phyloP scores from a whole-genome alignment of 108 stramenopile species.

The Phaeodactylum tricornutum region DNA sequence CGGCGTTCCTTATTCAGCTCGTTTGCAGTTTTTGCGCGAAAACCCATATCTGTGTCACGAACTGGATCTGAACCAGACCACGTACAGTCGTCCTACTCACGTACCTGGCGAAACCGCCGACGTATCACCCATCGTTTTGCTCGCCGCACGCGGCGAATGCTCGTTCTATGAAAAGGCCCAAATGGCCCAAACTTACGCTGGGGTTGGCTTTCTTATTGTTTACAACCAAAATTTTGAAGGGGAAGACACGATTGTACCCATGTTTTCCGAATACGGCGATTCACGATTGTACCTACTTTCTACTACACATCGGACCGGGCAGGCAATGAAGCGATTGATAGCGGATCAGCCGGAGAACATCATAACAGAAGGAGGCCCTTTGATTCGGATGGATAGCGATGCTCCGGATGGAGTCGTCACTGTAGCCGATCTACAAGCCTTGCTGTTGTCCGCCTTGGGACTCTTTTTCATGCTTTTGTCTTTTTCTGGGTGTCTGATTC shows the following conservation, averaged over 20 bases:
- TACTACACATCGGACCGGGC: constrained; percentile 4
- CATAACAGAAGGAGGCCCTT: background rate
- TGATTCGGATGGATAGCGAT: background rate
- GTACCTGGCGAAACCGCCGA: background rate
- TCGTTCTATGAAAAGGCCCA: constrained; percentile 4
- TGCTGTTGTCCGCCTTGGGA: constrained; percentile 6
- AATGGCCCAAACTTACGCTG: constrained; percentile 2
- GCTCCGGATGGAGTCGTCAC: constrained; percentile 6
- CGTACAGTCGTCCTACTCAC: background rate
- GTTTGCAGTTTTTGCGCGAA: constrained; percentile 6
- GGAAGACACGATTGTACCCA: constrained; percentile 7
- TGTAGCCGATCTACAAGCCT: constrained; percentile 1
- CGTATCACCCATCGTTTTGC: background rate
- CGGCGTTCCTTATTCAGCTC: background rate
- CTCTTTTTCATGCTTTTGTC: constrained; percentile 6
- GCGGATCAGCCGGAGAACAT: background rate
- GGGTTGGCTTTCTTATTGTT: constrained; percentile 7
- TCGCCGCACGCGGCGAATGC: constrained; percentile 8
- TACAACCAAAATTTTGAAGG: constrained; percentile 7
- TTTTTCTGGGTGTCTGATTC: constrained; percentile 2
- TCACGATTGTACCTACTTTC: constrained; percentile 1
- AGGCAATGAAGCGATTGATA: constrained; percentile 1
- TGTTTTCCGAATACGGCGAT: constrained; percentile 10
- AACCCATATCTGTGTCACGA: constrained; percentile 4
- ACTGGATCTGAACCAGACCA: background rate